Percentiles rank a stretch among this genome's conserved stretches.
Evolutionary conservation across 495 filamentous ascomycete species (phyloP).

Genomic region (Trichoderma parareesei): DNA sequence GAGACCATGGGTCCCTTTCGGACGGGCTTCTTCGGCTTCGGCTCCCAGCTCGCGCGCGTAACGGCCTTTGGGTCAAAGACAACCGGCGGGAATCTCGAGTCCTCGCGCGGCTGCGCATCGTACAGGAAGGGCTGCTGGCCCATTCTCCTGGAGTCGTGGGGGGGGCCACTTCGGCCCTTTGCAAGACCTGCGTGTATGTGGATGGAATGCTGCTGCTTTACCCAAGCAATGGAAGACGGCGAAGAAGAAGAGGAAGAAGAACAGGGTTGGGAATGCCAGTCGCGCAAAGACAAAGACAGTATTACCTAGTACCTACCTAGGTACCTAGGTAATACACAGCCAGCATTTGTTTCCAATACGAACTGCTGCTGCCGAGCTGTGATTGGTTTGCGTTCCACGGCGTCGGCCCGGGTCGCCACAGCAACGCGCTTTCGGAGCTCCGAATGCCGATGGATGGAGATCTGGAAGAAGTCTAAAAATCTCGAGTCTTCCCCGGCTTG

Average conservation of each 20-base stretch:
- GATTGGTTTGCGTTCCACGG: background rate
- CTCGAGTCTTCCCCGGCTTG: background rate
- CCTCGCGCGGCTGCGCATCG: conserved; percentile 32
- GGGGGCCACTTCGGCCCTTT: background rate
- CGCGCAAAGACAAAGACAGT: background rate
- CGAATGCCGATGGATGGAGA: background rate
- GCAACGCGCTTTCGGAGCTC: conserved; percentile 10
- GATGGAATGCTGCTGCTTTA: background rate
- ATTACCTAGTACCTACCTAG: too few species aligned
- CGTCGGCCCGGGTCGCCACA: conserved; percentile 1
- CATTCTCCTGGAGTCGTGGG: conserved; percentile 7
- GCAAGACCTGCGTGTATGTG: background rate
- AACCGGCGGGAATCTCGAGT: conserved; percentile 42
- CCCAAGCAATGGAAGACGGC: background rate
- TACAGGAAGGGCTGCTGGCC: conserved; percentile 71
- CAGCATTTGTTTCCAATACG: too few species aligned
- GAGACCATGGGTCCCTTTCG: conserved; percentile 65
- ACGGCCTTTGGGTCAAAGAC: conserved; percentile 77
- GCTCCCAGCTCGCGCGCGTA: conserved; percentile 61
- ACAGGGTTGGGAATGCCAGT: background rate
- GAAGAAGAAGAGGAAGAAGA: background rate
- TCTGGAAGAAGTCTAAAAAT: background rate
- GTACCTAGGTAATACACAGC: background rate
- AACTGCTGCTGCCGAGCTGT: background rate
- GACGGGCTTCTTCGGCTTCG: conserved; percentile 49